phyloP scores from a whole-genome alignment of 1,284 basidiomycete genomes.

The Papiliotrema flavescens region DNA sequence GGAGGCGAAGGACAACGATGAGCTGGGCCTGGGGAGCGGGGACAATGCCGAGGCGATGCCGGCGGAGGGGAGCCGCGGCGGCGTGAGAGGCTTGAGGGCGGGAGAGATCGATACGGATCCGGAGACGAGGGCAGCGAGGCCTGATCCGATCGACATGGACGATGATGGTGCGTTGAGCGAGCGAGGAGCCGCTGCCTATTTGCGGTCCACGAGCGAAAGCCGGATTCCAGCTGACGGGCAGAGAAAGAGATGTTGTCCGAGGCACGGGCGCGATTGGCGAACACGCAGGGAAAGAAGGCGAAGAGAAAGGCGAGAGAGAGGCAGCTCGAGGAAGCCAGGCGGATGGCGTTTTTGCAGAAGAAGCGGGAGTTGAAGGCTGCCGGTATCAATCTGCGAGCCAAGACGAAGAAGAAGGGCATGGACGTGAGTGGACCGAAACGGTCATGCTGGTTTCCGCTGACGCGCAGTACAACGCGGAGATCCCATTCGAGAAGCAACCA shows the following conservation, averaged over 20 bases:
- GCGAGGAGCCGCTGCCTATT: no score
- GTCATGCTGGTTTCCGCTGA: conserved; percentile 8
- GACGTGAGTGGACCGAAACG: conserved; percentile 60
- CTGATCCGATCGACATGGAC: conserved; percentile 99
- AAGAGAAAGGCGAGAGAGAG: conserved; percentile 97
- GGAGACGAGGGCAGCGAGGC: conserved; percentile 94
- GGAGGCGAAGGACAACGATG: conserved; percentile 89
- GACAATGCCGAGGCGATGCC: conserved; percentile 72
- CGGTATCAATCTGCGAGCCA: conserved; percentile 79
- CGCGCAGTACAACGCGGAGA: conserved; percentile 87
- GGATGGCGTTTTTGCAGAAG: conserved; percentile 94
- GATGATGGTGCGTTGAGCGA: conserved; percentile 70
- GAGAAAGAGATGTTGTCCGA: conserved; percentile 99
- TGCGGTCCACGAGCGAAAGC: no score
- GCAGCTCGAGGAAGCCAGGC: conserved; percentile 90
- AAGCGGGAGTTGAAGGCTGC: conserved; percentile 96
- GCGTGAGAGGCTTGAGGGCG: conserved; percentile 80
- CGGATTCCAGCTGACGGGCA: conserved; percentile 43
- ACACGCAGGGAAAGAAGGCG: conserved; percentile 99
- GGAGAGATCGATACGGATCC: conserved; percentile 99
- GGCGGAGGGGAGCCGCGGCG: conserved; percentile 58
- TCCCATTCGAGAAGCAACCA: conserved; percentile 96
- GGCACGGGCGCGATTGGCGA: conserved; percentile 93
- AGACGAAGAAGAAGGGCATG: conserved; percentile 95
- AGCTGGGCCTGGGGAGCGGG: conserved; percentile 82